Evolutionary conservation across 345 rosid genomes (phyloP), one percentile per base, ranked within the genome.

Genomic region (Euclidium syriacum): DNA sequence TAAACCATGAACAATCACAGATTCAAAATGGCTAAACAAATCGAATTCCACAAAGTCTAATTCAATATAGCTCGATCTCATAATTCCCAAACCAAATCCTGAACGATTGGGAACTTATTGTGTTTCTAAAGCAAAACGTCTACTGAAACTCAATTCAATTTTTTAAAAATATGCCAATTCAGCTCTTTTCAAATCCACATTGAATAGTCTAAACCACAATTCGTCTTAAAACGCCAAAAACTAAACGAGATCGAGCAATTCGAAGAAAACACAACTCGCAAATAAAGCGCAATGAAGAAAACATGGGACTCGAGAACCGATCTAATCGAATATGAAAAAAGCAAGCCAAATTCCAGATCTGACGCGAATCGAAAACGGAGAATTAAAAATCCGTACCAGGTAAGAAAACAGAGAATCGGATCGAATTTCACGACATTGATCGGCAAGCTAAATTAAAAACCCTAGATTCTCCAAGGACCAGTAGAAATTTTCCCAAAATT

Each of bases 401-500:
- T 38, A 5, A 4, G 15, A 24, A 6, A 25, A 16, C 3, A 48
- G 14, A 49, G 18, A 64, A 40, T 19, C 70, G 23, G 39, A 68
- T 52, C 22, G 6, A 16, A 41, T 33, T 7, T 5, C 41, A 34
- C 41, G 32, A 56, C 60, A 54, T 47, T 49, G 75, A 63, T 46
- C 49, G 42, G 30, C 10, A n/a, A 10, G 26, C 3, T 19, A 5
- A 16, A 49, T n/a, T 35, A 0, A 29, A 22, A 65, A 43, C 62
- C 67, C 67, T 58, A 72, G 50, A 58, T 15, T 59, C 65, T 51
- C 55, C 22, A 30, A 42, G 57, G 29, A 35, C 67, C 43, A 29
- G 24, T 55, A 42, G 46, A 17, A 18, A 10, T 5, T 20, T 6
- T 42, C 18, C 49, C 40, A 40, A 4, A 18, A 55, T 22, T 48